These are phyloP conservation scores for Penicillium sp. DNA, from an alignment of 2,329 filamentous ascomycete genomes.

Conservation along the genomic window DNA sequence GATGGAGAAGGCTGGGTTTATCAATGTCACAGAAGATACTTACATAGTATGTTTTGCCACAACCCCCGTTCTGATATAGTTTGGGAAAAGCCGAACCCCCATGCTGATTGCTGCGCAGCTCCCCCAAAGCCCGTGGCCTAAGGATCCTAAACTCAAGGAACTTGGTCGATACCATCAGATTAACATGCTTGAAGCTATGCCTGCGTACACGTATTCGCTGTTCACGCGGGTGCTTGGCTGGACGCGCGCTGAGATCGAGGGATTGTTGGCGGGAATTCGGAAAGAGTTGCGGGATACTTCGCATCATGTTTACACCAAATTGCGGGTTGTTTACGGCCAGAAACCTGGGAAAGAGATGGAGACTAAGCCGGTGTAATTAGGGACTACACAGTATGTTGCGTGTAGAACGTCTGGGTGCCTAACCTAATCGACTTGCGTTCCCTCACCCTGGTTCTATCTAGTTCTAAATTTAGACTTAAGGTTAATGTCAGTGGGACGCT, in stretches of 20 bases:
- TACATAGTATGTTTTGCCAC: conserved; percentile 36
- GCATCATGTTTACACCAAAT: conserved; percentile 37
- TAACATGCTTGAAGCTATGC: conserved; percentile 38
- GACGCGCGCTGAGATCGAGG: conserved; percentile 37
- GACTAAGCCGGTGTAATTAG: not conserved
- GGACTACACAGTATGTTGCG: not conserved
- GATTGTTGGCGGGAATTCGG: conserved; percentile 38
- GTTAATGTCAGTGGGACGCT: not conserved
- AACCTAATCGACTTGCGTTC: not conserved
- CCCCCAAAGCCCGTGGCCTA: conserved; percentile 53
- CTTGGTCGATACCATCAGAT: conserved; percentile 43
- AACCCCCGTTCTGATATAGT: too few relatives aligned
- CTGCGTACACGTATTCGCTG: conserved; percentile 35
- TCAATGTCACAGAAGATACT: conserved; percentile 49
- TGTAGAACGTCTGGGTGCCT: not conserved
- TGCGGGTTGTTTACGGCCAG: conserved; percentile 34
- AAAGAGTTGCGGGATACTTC: conserved; percentile 37
- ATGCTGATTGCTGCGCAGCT: conserved; percentile 31
- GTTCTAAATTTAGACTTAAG: not conserved
- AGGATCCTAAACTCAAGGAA: conserved; percentile 51
- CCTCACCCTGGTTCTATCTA: not conserved
- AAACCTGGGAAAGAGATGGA: conserved; percentile 1
- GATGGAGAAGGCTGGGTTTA: conserved; percentile 52
- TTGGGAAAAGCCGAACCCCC: not conserved
- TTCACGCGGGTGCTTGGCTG: conserved; percentile 42